These are phyloP conservation scores for Venturia effusa DNA, from an alignment of 2,329 filamentous ascomycete species.

Conservation along the genomic window DNA sequence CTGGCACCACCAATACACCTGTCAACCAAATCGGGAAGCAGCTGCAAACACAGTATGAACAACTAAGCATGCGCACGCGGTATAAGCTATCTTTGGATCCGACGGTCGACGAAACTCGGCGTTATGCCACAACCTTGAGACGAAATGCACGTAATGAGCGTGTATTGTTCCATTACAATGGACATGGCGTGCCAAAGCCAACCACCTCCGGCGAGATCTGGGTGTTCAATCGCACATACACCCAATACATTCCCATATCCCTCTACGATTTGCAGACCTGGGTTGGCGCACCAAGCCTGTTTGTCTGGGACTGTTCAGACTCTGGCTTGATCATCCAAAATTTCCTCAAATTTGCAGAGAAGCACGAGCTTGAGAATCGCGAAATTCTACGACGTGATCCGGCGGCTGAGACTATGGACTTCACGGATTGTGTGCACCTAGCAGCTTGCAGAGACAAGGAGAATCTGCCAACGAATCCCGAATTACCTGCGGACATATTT, in stretches of 20 bases:
- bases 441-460: slow-evolving; percentile 86
- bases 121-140: slow-evolving; percentile 82
- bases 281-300: slow-evolving; percentile 90
- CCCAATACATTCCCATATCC: slow-evolving; percentile 95
- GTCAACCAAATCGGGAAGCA: slow-evolving; percentile 93
- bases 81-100: slow-evolving; percentile 97
- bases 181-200: slow-evolving; percentile 91
- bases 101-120: slow-evolving; percentile 93
- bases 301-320: slow-evolving; percentile 96
- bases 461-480: slow-evolving; percentile 87
- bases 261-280: slow-evolving; percentile 91
- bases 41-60: slow-evolving; percentile 93
- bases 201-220: slow-evolving; percentile 95
- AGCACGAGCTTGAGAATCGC: slow-evolving; percentile 81
- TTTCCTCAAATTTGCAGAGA: slow-evolving; percentile 88
- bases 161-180: slow-evolving; percentile 97
- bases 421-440: slow-evolving; percentile 82
- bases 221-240: slow-evolving; percentile 99
- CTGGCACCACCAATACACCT: slow-evolving; percentile 59
- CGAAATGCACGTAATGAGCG: slow-evolving; percentile 92
- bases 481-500: slow-evolving; percentile 88
- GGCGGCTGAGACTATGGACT: slow-evolving; percentile 49
- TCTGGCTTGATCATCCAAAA: slow-evolving; percentile 92
- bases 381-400: slow-evolving; percentile 68
- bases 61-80: slow-evolving; percentile 83